Conservation (phyloP, 1,284 basidiomycete species). For the Lentinula novae-zelandiae region DNA sequence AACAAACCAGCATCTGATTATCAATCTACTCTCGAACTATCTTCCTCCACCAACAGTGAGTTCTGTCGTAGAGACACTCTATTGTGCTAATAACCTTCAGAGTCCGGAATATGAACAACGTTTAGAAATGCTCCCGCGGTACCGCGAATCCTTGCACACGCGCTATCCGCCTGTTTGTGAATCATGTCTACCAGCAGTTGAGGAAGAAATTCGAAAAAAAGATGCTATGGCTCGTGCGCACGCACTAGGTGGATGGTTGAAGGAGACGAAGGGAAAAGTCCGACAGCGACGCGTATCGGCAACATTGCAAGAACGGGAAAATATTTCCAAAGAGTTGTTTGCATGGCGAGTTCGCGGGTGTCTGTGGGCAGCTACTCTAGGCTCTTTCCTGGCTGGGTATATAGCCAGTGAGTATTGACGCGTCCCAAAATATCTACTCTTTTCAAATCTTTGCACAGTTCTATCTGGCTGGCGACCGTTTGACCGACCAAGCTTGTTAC, state of each 20-base stretch:
- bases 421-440: background rate
- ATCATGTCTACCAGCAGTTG: constrained; percentile 70
- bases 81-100: constrained; percentile 32
- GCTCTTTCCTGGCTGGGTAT: constrained; percentile 41
- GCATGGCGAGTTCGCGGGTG: constrained; percentile 62
- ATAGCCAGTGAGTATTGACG: constrained; percentile 37
- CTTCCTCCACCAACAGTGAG: constrained; percentile 65
- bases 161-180: constrained; percentile 87
- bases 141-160: constrained; percentile 67
- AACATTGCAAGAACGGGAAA: constrained; percentile 35
- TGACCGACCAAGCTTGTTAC: constrained; percentile 21
- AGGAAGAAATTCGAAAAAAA: constrained; percentile 73
- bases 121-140: constrained; percentile 61
- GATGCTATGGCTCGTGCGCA: constrained; percentile 80
- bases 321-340: constrained; percentile 40
- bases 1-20: constrained; percentile 85
- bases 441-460: constrained; percentile 22
- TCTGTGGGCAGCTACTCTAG: constrained; percentile 51
- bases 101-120: constrained; percentile 67
- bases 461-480: constrained; percentile 28
- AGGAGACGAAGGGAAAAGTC: constrained; percentile 57
- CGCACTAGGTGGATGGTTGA: constrained; percentile 69
- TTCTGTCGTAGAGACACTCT: constrained; percentile 9
- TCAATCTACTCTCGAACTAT: constrained; percentile 86
- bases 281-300: constrained; percentile 42